Conservation (phyloP, 2,329 filamentous ascomycete genomes). For the Aureobasidium leucospermi region DNA sequence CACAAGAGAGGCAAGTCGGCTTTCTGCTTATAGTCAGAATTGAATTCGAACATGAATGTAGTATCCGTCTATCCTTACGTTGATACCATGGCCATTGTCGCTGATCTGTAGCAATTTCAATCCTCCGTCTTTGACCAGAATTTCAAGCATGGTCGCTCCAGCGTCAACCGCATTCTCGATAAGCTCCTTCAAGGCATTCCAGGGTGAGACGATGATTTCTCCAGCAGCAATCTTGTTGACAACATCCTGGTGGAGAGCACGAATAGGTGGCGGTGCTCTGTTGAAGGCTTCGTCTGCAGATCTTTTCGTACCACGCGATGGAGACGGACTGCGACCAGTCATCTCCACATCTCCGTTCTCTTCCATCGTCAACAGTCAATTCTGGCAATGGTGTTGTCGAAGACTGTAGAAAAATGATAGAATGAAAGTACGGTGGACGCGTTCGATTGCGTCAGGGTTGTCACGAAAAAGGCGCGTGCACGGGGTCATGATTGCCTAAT, state of each 20-base stretch:
- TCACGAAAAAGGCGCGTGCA: slow-evolving; percentile 8
- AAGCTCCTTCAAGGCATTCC: slow-evolving; percentile 91
- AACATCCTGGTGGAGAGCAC: slow-evolving; percentile 85
- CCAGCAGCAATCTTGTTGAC: slow-evolving; percentile 98
- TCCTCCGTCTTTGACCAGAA: slow-evolving; percentile 89
- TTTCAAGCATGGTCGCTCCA: slow-evolving; percentile 84
- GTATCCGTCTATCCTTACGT: slow-evolving; percentile 48
- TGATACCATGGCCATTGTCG: slow-evolving; percentile 93
- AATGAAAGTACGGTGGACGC: background rate
- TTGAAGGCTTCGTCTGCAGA: slow-evolving; percentile 23
- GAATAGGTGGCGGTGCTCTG: slow-evolving; percentile 30
- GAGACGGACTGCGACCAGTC: slow-evolving; percentile 15
- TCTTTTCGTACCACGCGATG: slow-evolving; percentile 27
- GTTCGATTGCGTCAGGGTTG: background rate
- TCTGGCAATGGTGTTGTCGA: background rate
- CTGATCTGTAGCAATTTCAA: slow-evolving; percentile 94
- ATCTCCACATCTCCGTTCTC: background rate
- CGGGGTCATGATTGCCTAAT: slow-evolving; percentile 2
- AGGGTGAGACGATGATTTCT: slow-evolving; percentile 95
- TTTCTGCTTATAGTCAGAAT: slow-evolving; percentile 48
- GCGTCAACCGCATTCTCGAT: slow-evolving; percentile 97
- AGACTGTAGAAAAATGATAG: background rate
- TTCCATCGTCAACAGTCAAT: background rate
- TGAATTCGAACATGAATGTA: background rate
- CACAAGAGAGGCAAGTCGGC: slow-evolving; percentile 88